Evolutionary conservation across 73 alveolate species (phyloP), one percentile per base, ranked within the genome.

Genomic region (Blepharisma japonicum): DNA sequence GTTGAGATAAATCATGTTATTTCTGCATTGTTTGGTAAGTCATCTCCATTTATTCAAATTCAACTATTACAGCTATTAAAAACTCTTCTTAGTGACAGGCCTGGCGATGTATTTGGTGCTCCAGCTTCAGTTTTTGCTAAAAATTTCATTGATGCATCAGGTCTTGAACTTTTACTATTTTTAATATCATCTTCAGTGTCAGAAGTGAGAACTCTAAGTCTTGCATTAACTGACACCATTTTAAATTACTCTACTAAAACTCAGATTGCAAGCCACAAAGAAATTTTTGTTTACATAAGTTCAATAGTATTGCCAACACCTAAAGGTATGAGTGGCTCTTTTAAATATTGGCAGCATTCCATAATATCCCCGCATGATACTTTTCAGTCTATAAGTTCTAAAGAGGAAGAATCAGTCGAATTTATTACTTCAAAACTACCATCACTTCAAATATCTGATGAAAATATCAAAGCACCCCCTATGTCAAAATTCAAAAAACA

Each of bases 21-120:
- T 25, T 14, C 49, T 18, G 74, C 50, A 25, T 48, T 61, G 4
- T 61, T 61, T 5, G 47, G 50, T 2, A n/a, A 25, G 5, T 14
- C 74, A 14, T 61, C 74, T 61, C 2, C 14, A 0, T 8, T 61
- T 61, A 39, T 61, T n/a, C 74, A 61, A 61, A 25, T 25, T 20
- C 18, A 11, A 8, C 23, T 61, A 39, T 61, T 61, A 5, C n/a
- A 9, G 3, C 18, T 61, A 18, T 5, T 61, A 18, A 61, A 61
- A 61, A 61, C 14, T 14, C 47, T 61, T 8, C 74, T 61, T 61
- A 61, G 23, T 25, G 74, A 61, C 46, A n/a, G 74, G 39, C 74
- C 74, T 61, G 74, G 74, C 38, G 74, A 61, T 61, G 46, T 61
- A 14, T n/a, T 61, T 2, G 47, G 74, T 2, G 74, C 74, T 9